Conservation (phyloP, 2,329 filamentous ascomycete genomes). For the Colletotrichum paranaense region DNA sequence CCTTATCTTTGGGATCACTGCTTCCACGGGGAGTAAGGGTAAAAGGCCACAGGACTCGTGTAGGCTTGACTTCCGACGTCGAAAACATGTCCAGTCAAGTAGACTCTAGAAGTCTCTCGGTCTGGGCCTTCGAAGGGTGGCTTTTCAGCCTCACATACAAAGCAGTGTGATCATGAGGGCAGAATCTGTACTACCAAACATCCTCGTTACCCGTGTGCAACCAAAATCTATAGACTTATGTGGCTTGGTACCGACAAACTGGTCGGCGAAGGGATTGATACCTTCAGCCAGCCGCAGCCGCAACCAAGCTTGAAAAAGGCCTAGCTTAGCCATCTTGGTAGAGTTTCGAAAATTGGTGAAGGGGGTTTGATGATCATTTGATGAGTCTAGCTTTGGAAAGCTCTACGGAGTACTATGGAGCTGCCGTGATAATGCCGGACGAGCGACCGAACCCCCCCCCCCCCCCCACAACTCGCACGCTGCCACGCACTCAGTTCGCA, state of each 20-base stretch:
- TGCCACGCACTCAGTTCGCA: not conserved
- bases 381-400: not conserved
- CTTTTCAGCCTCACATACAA: not conserved
- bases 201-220: not conserved
- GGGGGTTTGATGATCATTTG: too few relatives aligned
- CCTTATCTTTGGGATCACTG: slow-evolving; percentile 22
- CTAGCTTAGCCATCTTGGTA: not conserved
- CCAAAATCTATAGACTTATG: not conserved
- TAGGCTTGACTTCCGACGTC: not conserved
- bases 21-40: too few relatives aligned
- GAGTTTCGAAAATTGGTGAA: not conserved
- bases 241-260: not conserved
- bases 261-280: not conserved
- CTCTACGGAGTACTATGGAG: not conserved
- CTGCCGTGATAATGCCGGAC: slow-evolving; percentile 5
- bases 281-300: slow-evolving; percentile 2
- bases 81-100: not conserved
- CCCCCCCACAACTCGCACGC: not conserved
- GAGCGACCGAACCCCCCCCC: not conserved
- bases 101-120: not conserved
- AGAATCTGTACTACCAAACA: not conserved
- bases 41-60: not conserved
- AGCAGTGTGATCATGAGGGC: not conserved
- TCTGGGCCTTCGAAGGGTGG: not conserved
- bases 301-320: not conserved